Base-by-base conservation (phyloP, 2,329 filamentous ascomycete genomes). In the Pseudogymnoascus sp. region DNA sequence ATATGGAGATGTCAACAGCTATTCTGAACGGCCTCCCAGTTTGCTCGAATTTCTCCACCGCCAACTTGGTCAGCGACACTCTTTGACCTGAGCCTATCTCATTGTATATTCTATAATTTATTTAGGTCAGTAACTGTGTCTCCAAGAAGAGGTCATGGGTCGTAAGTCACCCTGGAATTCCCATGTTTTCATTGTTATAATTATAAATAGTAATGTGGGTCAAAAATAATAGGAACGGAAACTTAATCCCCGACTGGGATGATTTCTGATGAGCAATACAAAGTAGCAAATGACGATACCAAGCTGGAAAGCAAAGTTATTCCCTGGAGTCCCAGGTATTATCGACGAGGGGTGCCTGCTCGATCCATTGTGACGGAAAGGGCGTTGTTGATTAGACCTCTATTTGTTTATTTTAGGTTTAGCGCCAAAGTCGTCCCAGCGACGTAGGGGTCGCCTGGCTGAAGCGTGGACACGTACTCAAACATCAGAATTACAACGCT, bases 1-100 rank as follows among this genome's bases (percentile, higher is more conserved):
- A 99, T 71, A 99, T 97, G 2, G 91, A 91, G 67, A 96, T 89
- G 71, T 99, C 94, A 65, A 99, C 89, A 38, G 94, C 94, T 53
- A 99, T 80, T 39, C 92, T 87, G 39, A 97, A 78, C 0, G 92
- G 92, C 1, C 87, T 82, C 22, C 82, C 81, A 9, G 84, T 85
- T 60, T 80, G 75, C 68, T 91, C 84, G 65, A 95, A 83, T 67
- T 90, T 87, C 57, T 91, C 84, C 50, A 91, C 80, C 30, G 92
- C 88, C 58, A 97, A 81, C 70, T 90, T 95, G 35, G 89, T 85
- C 8, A 99, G 80, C 15, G 94, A 88, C 60, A 95, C 80, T 63
- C 92, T 84, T 70, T 88, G 81, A 60, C 91, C 91, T 7, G 86
- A 77, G 39, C 92, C 92, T 67, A 99, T 89, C 73, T 96, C 90